Base-by-base conservation (phyloP, 225 moss, liverwort and hornwort species). In the Bryoerythrophyllum caledonicum region DNA sequence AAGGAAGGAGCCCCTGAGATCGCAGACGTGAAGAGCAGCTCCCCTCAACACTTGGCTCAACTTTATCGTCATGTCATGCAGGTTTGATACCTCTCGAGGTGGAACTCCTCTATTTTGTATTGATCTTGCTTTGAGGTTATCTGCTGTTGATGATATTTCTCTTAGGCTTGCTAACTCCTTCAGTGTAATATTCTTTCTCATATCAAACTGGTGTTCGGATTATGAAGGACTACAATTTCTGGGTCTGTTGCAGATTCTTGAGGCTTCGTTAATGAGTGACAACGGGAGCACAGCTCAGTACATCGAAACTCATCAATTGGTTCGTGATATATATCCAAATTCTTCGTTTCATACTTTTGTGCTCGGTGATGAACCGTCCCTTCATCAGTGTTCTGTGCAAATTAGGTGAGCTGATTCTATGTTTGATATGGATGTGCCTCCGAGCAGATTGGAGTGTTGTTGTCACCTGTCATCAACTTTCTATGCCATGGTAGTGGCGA, bases 11-110 rank as follows among this genome's bases (percentile, higher is more conserved):
- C 63, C 21, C 21, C 79, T 48, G 72, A 75, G 53, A 10, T 76
- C 48, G 59, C 26, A 21, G 84, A 77, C 51, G 27, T 54, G 10
- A 78, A 79, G 63, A 85, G 10, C 64, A 72, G 72, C 32, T 63
- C 81, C 62, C 81, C 79, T 75, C 67, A 84, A 46, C 89, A 89
- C 65, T 81, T 80, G 79, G 87, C 87, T 55, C 89, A 93, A 66
- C 91, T 91, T 17, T 80, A 89, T 74, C 91, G 87, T 69, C 91
- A 93, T 79, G 79, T 87, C 27, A 81, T 93, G 74, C 93, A 90
- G 92, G 92, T 90, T 37, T 74, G 54, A 15, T 38, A 14, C 58
- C 67, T 60, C 68, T 38, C 49, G 11, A 25, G 37, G 54, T 70
- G 61, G 62, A 58, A 8, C 62, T n/a, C 20, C 24, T 46, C 12